A percentile compares a stretch with the other conserved stretches of the same genome.
Conservation (phyloP, 331 rosid genomes). For the Stylosanthes scabra region DNA sequence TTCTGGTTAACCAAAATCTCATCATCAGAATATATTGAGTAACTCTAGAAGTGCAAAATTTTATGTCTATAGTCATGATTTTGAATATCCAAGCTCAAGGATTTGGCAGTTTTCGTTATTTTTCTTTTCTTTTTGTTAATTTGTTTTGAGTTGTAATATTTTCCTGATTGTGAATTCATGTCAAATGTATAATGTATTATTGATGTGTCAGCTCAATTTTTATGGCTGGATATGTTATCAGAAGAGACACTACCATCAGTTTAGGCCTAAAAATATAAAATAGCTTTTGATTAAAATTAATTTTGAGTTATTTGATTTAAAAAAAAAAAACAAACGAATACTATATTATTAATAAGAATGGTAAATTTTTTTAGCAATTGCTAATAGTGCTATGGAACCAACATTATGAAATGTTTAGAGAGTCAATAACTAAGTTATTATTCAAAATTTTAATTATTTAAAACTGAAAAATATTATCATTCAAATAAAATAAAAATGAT, state of each 20-base stretch:
- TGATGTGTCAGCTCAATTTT: slow-evolving; percentile 43
- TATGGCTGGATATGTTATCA: slow-evolving; percentile 28
- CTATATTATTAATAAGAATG: too few species aligned
- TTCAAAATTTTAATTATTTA: too few species aligned
- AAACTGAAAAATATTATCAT: too few species aligned
- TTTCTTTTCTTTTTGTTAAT: slow-evolving; percentile 19
- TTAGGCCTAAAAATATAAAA: background rate
- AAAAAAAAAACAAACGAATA: too few species aligned
- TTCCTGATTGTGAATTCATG: slow-evolving; percentile 44
- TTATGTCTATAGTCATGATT: slow-evolving; percentile 46
- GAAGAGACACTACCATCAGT: background rate
- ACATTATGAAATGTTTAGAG: too few species aligned
- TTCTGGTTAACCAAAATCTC: slow-evolving; percentile 25
- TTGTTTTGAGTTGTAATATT: slow-evolving; percentile 47
- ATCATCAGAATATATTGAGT: slow-evolving; percentile 31
- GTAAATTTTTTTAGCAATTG: too few species aligned
- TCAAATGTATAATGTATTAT: slow-evolving; percentile 26
- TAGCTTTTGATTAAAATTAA: background rate
- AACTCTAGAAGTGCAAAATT: slow-evolving; percentile 36
- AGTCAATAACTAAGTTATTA: too few species aligned
- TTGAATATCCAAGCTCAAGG: slow-evolving; percentile 41
- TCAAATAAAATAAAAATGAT: too few species aligned
- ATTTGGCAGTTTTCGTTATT: slow-evolving; percentile 1
- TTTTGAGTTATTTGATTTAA: too few species aligned
- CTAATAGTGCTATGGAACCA: too few species aligned